These are phyloP conservation scores for Diaporthe longicolla DNA, from an alignment of 2,329 filamentous ascomycete species.

Conservation along the genomic window DNA sequence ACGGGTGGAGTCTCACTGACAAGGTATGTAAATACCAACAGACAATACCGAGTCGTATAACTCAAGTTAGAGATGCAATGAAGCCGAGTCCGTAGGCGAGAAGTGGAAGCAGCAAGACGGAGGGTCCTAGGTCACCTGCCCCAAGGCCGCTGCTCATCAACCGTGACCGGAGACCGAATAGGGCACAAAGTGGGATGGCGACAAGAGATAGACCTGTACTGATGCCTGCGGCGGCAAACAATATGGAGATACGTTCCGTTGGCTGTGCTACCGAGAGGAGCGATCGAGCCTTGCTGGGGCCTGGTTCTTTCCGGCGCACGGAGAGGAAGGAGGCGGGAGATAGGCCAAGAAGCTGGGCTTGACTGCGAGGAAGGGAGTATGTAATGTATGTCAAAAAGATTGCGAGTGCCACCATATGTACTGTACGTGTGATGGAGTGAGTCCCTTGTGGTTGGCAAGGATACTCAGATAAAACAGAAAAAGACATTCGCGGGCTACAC, in stretches of 20 bases:
- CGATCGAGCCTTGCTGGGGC: constrained; percentile 11
- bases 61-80: constrained; percentile 5
- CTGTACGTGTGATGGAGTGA: constrained; percentile 38
- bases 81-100: constrained; percentile 32
- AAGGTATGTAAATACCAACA: constrained; percentile 25
- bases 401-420: constrained; percentile 40
- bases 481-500: constrained; percentile 35
- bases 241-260: constrained; percentile 35
- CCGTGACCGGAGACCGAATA: constrained; percentile 29
- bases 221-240: constrained; percentile 25
- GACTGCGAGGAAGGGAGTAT: constrained; percentile 38
- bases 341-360: constrained; percentile 25
- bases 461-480: constrained; percentile 40
- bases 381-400: constrained; percentile 38
- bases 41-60: constrained; percentile 31
- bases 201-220: constrained; percentile 28
- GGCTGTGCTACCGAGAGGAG: constrained; percentile 31
- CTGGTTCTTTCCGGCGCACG: constrained; percentile 10
- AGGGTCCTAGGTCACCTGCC: constrained; percentile 14
- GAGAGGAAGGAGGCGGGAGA: constrained; percentile 26
- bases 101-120: constrained; percentile 1
- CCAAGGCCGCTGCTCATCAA: constrained; percentile 27
- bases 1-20: constrained; percentile 28
- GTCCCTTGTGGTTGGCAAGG: constrained; percentile 35
- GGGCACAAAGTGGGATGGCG: constrained; percentile 33